phyloP scores from a whole-genome alignment of 495 filamentous ascomycete species.

The Aspergillus bridgeri region DNA sequence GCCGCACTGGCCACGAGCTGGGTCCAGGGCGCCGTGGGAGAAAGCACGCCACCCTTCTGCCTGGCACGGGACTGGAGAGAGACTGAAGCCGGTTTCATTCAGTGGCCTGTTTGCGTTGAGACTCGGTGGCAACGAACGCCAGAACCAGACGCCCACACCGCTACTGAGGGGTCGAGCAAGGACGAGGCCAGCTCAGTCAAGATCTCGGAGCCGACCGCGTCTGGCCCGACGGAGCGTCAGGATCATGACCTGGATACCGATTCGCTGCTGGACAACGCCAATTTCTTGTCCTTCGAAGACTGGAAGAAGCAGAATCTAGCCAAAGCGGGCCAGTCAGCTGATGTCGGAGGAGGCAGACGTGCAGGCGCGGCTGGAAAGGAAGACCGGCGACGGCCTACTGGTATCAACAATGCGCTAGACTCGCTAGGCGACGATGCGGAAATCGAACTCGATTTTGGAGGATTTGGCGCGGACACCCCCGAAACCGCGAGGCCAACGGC shows the following conservation, averaged over 20 bases:
- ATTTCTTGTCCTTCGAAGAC: conserved; percentile 96
- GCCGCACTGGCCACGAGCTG: conserved; percentile 10
- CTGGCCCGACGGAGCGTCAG: conserved; percentile 9
- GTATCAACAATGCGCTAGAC: conserved; percentile 64
- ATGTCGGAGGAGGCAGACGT: conserved; percentile 51
- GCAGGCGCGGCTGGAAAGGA: conserved; percentile 38
- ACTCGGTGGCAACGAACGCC: conserved; percentile 16
- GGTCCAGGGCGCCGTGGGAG: conserved; percentile 8
- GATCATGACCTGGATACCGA: conserved; percentile 55
- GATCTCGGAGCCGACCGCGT: conserved; percentile 8
- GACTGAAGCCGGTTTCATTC: conserved; percentile 15
- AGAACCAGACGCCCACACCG: neutral
- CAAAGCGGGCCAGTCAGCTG: conserved; percentile 77
- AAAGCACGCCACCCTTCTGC: conserved; percentile 12
- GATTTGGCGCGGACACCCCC: conserved; percentile 50
- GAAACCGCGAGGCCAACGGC: conserved; percentile 34
- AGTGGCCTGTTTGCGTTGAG: conserved; percentile 21
- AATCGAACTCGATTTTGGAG: conserved; percentile 86
- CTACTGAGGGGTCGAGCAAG: neutral
- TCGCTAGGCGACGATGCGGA: conserved; percentile 83
- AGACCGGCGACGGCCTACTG: conserved; percentile 46
- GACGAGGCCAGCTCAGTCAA: conserved; percentile 9
- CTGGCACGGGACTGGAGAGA: conserved; percentile 12
- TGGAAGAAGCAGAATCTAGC: conserved; percentile 95
- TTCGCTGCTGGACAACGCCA: conserved; percentile 72